Conservation (phyloP, 2,329 filamentous ascomycete species). For the Tolypocladium nubicola region DNA sequence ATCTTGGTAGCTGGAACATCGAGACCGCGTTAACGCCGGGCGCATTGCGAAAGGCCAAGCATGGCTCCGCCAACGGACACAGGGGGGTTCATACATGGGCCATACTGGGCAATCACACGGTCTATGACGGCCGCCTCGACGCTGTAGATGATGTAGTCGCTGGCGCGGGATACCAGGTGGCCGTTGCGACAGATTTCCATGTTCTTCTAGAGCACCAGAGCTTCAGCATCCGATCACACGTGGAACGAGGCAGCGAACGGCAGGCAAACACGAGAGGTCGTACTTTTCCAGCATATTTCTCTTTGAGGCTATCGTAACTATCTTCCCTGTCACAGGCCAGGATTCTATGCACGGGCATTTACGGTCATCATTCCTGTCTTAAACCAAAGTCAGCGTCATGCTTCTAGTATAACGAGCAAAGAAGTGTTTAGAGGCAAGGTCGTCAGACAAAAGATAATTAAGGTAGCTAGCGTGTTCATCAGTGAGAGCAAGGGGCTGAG, state of each 20-base stretch:
- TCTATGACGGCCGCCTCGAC: conserved; percentile 91
- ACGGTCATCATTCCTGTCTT: conserved; percentile 14
- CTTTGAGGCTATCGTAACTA: conserved; percentile 68
- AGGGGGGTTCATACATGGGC: conserved; percentile 59
- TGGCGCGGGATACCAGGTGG: conserved; percentile 87
- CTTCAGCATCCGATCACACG: conserved; percentile 35
- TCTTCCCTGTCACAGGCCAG: conserved; percentile 90
- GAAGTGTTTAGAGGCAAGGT: background rate
- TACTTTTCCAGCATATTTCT: conserved; percentile 85
- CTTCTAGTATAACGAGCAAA: background rate
- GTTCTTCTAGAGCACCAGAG: conserved; percentile 45
- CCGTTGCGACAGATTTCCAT: conserved; percentile 89
- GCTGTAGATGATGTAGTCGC: conserved; percentile 98
- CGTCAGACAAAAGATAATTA: conserved; percentile 71
- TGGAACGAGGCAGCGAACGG: conserved; percentile 6
- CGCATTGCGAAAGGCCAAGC: background rate
- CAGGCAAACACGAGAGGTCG: conserved; percentile 15
- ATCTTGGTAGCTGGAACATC: conserved; percentile 69
- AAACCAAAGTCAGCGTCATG: background rate
- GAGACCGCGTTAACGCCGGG: background rate
- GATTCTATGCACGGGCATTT: conserved; percentile 48
- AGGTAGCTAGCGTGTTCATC: conserved; percentile 99
- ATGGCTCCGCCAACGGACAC: background rate
- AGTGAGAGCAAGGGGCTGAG: conserved; percentile 61
- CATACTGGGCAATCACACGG: conserved; percentile 76